phyloP scores from a whole-genome alignment of 1,139 yeast genomes.

The Taphrina communis region DNA sequence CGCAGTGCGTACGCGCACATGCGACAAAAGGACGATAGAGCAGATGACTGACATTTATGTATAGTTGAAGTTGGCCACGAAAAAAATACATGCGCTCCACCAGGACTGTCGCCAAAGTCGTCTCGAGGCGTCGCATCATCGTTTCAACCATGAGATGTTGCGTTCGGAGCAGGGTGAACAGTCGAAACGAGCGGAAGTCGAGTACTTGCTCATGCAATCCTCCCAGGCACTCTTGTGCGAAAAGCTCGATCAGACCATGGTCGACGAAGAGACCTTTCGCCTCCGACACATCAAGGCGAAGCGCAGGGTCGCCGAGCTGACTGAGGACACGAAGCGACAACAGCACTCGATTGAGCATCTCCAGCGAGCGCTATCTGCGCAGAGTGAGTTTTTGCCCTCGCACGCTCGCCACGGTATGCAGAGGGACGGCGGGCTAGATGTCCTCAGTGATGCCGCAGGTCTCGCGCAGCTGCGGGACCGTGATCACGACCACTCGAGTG shows the following conservation, averaged over 20 bases:
- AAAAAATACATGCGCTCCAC: neutral
- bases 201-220: constrained; percentile 8
- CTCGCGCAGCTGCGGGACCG: constrained; percentile 28
- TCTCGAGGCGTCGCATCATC: constrained; percentile 9
- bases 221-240: constrained; percentile 11
- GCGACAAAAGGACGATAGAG: neutral
- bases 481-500: constrained; percentile 7
- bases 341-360: constrained; percentile 30
- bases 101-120: constrained; percentile 1
- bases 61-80: constrained; percentile 10
- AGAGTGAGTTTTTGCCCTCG: neutral
- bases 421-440: constrained; percentile 29
- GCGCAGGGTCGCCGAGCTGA: constrained; percentile 23
- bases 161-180: constrained; percentile 12
- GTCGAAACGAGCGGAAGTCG: constrained; percentile 23
- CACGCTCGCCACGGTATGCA: neutral
- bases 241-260: constrained; percentile 8
- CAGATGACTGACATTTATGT: neutral
- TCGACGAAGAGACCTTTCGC: constrained; percentile 26
- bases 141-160: constrained; percentile 30
- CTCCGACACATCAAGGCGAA: constrained; percentile 34
- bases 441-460: constrained; percentile 37
- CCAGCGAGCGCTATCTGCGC: constrained; percentile 26
- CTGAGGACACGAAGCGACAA: constrained; percentile 26
- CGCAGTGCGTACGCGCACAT: neutral